Percentiles rank a stretch among this genome's conserved stretches.
phyloP scores from a whole-genome alignment of 345 rosid genomes.

The Melastoma malabathricum region DNA sequence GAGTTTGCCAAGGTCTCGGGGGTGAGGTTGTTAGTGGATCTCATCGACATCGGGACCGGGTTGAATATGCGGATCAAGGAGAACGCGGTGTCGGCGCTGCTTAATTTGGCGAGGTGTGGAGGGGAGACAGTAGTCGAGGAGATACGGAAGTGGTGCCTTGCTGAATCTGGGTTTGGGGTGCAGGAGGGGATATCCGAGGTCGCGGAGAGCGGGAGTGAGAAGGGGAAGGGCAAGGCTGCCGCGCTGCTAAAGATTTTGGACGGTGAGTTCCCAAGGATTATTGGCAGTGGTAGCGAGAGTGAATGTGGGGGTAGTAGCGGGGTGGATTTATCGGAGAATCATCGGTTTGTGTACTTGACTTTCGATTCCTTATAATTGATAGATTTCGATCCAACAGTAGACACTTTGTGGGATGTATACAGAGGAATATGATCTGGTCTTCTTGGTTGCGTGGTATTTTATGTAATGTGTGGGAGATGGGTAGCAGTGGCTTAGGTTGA shows the following conservation, averaged over 20 bases:
- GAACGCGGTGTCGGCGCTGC: constrained; percentile 61
- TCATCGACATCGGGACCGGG: constrained; percentile 64
- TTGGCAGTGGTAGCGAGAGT: no score
- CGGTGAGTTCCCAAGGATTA: not conserved
- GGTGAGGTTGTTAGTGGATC: constrained; percentile 43
- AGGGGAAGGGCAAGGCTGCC: constrained; percentile 57
- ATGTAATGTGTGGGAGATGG: no score
- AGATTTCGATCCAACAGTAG: no score
- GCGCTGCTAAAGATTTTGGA: constrained; percentile 36
- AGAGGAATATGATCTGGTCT: no score
- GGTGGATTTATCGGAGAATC: no score
- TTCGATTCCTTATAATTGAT: no score
- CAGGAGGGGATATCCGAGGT: constrained; percentile 51
- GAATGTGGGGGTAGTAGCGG: no score
- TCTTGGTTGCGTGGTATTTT: no score
- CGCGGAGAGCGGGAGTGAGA: constrained; percentile 40
- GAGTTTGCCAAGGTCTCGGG: constrained; percentile 52
- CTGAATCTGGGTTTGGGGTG: constrained; percentile 13
- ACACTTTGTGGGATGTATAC: no score
- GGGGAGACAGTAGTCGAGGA: constrained; percentile 33
- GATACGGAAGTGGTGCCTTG: constrained; percentile 18
- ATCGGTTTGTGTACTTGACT: no score
- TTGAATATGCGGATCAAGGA: constrained; percentile 52
- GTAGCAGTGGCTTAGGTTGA: no score
- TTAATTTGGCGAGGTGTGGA: constrained; percentile 56